These are phyloP conservation scores for Arctostaphylos glauca DNA, from an alignment of 148 eudicot genomes.

Conservation along the genomic window DNA sequence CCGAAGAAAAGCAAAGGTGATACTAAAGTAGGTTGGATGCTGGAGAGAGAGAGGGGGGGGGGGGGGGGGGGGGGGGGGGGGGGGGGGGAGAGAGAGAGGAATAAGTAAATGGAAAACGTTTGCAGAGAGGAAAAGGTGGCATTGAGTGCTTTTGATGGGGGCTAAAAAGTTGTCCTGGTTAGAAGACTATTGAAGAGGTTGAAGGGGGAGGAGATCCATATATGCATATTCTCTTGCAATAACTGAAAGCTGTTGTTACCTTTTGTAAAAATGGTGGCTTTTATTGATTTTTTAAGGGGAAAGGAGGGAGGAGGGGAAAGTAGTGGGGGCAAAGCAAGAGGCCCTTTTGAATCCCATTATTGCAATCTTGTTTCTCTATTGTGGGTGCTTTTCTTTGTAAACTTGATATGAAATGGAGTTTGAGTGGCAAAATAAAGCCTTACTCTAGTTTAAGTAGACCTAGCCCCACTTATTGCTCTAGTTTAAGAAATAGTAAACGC, in stretches of 20 bases:
- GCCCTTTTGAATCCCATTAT: slow-evolving; percentile 50
- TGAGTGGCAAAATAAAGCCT: slow-evolving; percentile 26
- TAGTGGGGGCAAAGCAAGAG: slow-evolving; percentile 43
- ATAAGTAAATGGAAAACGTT: slow-evolving; percentile 21
- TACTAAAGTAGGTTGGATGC: slow-evolving; percentile 12
- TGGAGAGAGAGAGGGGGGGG: slow-evolving; percentile 9
- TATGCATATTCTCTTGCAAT: slow-evolving; percentile 52
- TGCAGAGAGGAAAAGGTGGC: slow-evolving; percentile 30
- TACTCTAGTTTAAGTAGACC: background rate
- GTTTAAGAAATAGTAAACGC: too few relatives aligned
- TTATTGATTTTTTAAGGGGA: slow-evolving; percentile 13
- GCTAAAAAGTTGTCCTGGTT: slow-evolving; percentile 23
- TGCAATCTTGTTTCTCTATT: slow-evolving; percentile 26
- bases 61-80: background rate
- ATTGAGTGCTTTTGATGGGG: slow-evolving; percentile 20
- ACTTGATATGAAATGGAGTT: slow-evolving; percentile 19
- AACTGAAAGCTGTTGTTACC: slow-evolving; percentile 29
- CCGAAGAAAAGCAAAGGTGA: slow-evolving; percentile 1
- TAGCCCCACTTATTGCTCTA: background rate
- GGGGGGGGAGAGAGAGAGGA: background rate
- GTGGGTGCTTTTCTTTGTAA: slow-evolving; percentile 41
- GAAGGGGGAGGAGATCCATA: slow-evolving; percentile 30
- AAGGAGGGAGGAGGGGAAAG: slow-evolving; percentile 20
- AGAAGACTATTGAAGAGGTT: slow-evolving; percentile 7
- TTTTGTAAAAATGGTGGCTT: slow-evolving; percentile 30